Conservation (phyloP, 2,329 filamentous ascomycete genomes). For the Paecilomyces sp. region DNA sequence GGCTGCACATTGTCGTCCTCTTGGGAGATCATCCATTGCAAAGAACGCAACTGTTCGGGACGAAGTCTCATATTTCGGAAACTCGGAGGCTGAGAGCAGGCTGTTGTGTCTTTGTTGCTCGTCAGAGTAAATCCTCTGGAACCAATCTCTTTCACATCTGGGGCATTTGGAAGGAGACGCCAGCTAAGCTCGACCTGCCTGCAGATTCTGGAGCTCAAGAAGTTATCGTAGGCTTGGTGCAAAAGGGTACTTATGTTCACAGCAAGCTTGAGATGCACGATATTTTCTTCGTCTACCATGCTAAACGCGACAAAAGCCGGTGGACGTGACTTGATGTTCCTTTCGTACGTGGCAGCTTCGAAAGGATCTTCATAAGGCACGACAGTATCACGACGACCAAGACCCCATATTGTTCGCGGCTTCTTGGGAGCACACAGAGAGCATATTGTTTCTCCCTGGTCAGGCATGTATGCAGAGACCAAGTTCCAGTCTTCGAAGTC, state of each 20-base stretch:
- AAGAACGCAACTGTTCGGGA: slow-evolving; percentile 46
- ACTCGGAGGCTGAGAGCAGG: slow-evolving; percentile 24
- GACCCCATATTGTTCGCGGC: slow-evolving; percentile 27
- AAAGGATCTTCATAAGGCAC: slow-evolving; percentile 45
- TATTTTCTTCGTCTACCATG: slow-evolving; percentile 18
- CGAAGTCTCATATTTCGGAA: slow-evolving; percentile 36
- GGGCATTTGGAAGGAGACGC: slow-evolving; percentile 43
- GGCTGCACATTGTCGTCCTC: slow-evolving; percentile 35
- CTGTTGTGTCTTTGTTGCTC: slow-evolving; percentile 35
- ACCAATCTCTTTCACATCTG: slow-evolving; percentile 20
- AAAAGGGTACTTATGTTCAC: slow-evolving; percentile 31
- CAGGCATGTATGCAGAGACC: slow-evolving; percentile 6
- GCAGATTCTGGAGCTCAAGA: slow-evolving; percentile 8
- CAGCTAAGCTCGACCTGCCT: slow-evolving; percentile 26
- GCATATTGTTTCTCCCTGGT: slow-evolving; percentile 10
- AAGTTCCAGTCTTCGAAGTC: slow-evolving; percentile 22
- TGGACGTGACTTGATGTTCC: slow-evolving; percentile 42
- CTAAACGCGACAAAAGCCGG: slow-evolving; percentile 35
- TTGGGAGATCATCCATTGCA: slow-evolving; percentile 54
- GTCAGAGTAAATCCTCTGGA: slow-evolving; percentile 36
- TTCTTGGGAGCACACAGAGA: slow-evolving; percentile 23
- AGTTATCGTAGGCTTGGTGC: slow-evolving; percentile 26
- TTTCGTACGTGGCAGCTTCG: slow-evolving; percentile 46
- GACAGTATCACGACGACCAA: slow-evolving; percentile 20
- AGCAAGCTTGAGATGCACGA: slow-evolving; percentile 31